Evolutionary conservation across 306 rosid species (phyloP).

Genomic region (Canavalia ensiformis): DNA sequence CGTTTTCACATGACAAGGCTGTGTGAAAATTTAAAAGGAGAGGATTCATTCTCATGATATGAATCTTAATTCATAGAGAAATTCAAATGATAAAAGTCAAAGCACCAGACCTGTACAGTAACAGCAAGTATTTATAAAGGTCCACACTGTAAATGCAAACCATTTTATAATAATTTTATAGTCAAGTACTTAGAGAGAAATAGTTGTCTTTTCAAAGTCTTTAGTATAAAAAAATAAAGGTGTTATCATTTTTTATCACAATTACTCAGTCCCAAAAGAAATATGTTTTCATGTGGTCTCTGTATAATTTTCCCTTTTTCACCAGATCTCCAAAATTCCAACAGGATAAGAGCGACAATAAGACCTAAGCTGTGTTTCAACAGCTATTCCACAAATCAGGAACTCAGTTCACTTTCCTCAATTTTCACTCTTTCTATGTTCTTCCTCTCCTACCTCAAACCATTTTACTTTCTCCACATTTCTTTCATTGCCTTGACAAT

Average conservation of each 20-base stretch:
- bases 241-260: background rate
- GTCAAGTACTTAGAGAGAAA: background rate
- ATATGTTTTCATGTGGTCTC: background rate
- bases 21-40: background rate
- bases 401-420: background rate
- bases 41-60: background rate
- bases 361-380: background rate
- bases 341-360: background rate
- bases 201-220: background rate
- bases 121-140: background rate
- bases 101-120: background rate
- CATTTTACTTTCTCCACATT: background rate
- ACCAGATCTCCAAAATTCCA: background rate
- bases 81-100: too few relatives aligned
- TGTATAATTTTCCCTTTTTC: background rate
- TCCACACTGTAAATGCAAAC: background rate
- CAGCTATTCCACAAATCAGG: background rate
- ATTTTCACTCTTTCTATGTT: background rate
- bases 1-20: background rate
- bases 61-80: too few relatives aligned
- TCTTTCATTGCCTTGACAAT: background rate
- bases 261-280: conserved; percentile 1
- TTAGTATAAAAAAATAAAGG: conserved; percentile 2
- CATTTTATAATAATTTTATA: background rate
- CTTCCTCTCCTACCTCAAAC: conserved; percentile 1